Conservation (phyloP, 129 eudicot genomes). For the Flaveria robusta region DNA sequence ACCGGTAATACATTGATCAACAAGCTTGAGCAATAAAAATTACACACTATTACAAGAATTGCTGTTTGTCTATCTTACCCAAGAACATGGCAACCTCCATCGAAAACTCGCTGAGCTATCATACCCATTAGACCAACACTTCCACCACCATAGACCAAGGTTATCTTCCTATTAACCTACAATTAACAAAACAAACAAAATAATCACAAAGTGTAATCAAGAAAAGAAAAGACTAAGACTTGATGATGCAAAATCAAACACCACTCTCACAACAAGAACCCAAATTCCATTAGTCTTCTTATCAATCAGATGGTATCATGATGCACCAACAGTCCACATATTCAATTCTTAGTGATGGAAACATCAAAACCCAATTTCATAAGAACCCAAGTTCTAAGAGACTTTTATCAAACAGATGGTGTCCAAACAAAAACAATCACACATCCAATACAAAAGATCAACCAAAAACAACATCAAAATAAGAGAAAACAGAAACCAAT, state of each 20-base stretch:
- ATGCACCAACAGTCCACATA: no score
- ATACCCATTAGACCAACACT: constrained; percentile 97
- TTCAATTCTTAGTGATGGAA: neutral
- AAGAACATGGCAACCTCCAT: constrained; percentile 92
- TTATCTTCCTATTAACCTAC: constrained; percentile 79
- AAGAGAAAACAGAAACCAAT: constrained; percentile 23
- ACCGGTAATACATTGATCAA: neutral
- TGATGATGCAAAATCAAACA: constrained; percentile 23
- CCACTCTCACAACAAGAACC: neutral
- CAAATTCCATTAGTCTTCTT: constrained; percentile 17
- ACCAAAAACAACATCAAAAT: neutral
- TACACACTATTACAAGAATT: constrained; percentile 13
- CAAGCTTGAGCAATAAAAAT: neutral
- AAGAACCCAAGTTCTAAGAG: constrained; percentile 20
- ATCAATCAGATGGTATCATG: constrained; percentile 20
- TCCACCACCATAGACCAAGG: constrained; percentile 97
- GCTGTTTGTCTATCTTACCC: constrained; percentile 55
- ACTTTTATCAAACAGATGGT: constrained; percentile 24
- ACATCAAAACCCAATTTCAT: neutral
- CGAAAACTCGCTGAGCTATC: constrained; percentile 70
- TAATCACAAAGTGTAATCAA: constrained; percentile 4
- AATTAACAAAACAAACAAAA: constrained; percentile 5
- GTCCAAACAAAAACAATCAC: constrained; percentile 6
- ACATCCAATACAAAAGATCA: neutral
- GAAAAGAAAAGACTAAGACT: neutral